Base-by-base conservation (phyloP, 805 yeast species). In the Ogataea henricii region DNA sequence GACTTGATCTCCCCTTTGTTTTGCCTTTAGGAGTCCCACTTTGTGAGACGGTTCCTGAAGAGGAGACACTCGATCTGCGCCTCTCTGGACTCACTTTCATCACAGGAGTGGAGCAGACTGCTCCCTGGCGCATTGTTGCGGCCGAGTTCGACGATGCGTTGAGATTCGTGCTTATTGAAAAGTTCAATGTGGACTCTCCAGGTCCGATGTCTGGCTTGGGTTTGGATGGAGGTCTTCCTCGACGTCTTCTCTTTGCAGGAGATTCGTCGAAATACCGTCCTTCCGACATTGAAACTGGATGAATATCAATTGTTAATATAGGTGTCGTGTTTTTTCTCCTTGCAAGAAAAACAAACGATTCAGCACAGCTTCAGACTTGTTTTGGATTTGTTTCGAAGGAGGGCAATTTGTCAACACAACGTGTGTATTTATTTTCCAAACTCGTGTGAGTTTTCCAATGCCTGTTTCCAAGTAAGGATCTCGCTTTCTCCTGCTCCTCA, bases 221-320 rank as follows among this genome's bases (percentile, higher is more conserved):
- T 38, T 57, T 62, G n/a, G 52, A 46, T 8, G 66, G 51, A 12
- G 67, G 67, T 46, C 68, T 59, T 7, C 69, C 67, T 50, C 68
- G 56, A 33, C 65, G 60, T 43, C 53, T 58, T 39, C 55, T 54
- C 39, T 53, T 59, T 2, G 52, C 41, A 17, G 64, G 60, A 12
- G 62, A 52, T 16, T 51, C 58, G 40, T 51, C 56, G 18, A 40
- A 41, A 39, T 53, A 48, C 20, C 38, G 38, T 23, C 45, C 27
- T 25, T 53, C 54, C 14, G 59, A 52, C 58, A 55, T 53, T 23
- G 14, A n/a, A n/a, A n/a, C n/a, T 46, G 25, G n/a, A 7, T 8
- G 33, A 13, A 5, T 13, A 13, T 30, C 13, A 5, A 27, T 4
- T 13, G 10, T 27, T 27, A 9, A 12, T 26, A 32, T 10, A 17